phyloP scores from a whole-genome alignment of 331 rosid species.

The Erythrophleum ivorense region DNA sequence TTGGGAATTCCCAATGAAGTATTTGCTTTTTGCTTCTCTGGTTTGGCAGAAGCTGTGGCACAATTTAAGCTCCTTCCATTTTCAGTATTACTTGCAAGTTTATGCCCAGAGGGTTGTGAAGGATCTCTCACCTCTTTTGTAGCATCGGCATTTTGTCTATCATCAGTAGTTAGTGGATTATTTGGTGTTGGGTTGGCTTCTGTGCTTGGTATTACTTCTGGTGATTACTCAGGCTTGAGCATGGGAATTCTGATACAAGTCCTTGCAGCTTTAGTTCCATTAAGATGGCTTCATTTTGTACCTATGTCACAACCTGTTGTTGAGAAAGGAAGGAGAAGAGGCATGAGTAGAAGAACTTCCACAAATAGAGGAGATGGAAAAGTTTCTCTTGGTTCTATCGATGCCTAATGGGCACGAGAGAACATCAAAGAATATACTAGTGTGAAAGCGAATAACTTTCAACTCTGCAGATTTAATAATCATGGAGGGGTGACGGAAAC shows the following conservation, averaged over 20 bases:
- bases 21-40: slow-evolving; percentile 70
- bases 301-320: slow-evolving; percentile 46
- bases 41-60: slow-evolving; percentile 71
- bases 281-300: slow-evolving; percentile 54
- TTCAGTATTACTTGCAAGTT: slow-evolving; percentile 61
- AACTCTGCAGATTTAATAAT: too few relatives aligned
- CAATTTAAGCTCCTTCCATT: slow-evolving; percentile 87
- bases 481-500: too few relatives aligned
- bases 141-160: slow-evolving; percentile 68
- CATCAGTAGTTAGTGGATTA: slow-evolving; percentile 73
- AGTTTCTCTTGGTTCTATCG: too few relatives aligned
- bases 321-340: slow-evolving; percentile 52
- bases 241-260: slow-evolving; percentile 64
- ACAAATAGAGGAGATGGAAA: slow-evolving; percentile 48
- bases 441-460: too few relatives aligned
- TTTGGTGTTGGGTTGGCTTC: slow-evolving; percentile 78
- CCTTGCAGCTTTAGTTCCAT: slow-evolving; percentile 66
- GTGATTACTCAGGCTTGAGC: slow-evolving; percentile 68
- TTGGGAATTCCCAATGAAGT: slow-evolving; percentile 69
- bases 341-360: slow-evolving; percentile 46
- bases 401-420: too few relatives aligned
- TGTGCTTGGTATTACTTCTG: slow-evolving; percentile 60
- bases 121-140: slow-evolving; percentile 85
- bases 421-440: too few relatives aligned
- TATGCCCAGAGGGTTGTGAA: slow-evolving; percentile 82